phyloP scores from a whole-genome alignment of 1,284 basidiomycete genomes.

The Cutaneotrichosporon dermatis region DNA sequence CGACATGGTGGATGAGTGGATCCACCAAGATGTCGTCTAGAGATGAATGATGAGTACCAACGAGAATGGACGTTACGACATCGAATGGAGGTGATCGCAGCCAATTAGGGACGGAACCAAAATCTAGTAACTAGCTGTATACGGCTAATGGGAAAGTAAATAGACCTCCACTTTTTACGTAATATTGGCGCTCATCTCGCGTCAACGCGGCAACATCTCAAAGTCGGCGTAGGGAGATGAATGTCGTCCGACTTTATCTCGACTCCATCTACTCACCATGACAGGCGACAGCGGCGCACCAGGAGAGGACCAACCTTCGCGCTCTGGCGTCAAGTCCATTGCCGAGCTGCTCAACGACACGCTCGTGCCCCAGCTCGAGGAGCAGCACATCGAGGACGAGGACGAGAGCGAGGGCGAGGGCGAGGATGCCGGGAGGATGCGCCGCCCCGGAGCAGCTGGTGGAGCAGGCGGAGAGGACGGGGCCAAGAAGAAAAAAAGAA shows the following conservation, averaged over 20 bases:
- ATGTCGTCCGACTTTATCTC: too few relatives aligned
- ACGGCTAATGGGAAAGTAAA: too few relatives aligned
- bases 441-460: slow-evolving; percentile 15
- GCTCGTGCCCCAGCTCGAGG: slow-evolving; percentile 11
- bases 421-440: slow-evolving; percentile 7
- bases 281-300: neutral
- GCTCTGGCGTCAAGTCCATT: neutral
- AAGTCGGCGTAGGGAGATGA: neutral
- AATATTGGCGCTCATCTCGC: neutral
- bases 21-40: neutral
- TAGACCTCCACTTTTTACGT: neutral
- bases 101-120: neutral
- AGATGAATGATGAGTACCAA: too few relatives aligned
- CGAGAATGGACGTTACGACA: too few relatives aligned
- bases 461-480: slow-evolving; percentile 22
- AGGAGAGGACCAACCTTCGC: neutral
- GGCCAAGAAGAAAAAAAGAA: slow-evolving; percentile 26
- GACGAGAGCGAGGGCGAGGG: slow-evolving; percentile 1
- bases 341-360: slow-evolving; percentile 4
- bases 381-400: slow-evolving; percentile 10
- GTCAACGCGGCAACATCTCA: neutral
- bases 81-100: too few relatives aligned
- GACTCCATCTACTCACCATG: neutral
- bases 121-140: too few relatives aligned
- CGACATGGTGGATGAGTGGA: slow-evolving; percentile 12